These are phyloP conservation scores for Chaetomium cochliodes DNA, from an alignment of 495 filamentous ascomycete genomes.

Conservation along the genomic window DNA sequence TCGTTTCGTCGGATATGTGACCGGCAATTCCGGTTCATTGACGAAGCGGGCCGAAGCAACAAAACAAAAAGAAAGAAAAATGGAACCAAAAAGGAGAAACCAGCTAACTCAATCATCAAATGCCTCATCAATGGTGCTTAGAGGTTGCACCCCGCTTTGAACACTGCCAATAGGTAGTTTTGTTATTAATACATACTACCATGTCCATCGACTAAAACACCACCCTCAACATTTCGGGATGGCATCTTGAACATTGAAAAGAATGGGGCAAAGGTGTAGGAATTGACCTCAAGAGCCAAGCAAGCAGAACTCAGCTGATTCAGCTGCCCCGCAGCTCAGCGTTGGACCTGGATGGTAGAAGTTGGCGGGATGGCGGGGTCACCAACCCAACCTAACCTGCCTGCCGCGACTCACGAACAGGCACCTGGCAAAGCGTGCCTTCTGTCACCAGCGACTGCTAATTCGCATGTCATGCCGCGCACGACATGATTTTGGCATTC, in stretches of 20 bases:
- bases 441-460: neutral
- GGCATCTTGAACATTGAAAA: too few species aligned
- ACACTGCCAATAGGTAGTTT: too few species aligned
- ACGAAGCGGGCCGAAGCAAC: neutral
- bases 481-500: neutral
- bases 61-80: neutral
- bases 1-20: neutral
- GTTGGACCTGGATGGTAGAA: neutral
- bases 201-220: too few species aligned
- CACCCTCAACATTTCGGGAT: too few species aligned
- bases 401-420: neutral
- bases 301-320: neutral
- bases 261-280: too few species aligned
- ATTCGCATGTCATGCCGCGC: too few species aligned
- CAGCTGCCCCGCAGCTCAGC: neutral
- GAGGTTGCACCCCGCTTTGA: too few species aligned
- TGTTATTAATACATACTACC: too few species aligned
- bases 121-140: too few species aligned
- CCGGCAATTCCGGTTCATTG: neutral
- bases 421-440: neutral
- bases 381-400: neutral
- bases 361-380: conserved; percentile 10
- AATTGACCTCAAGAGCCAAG: too few species aligned
- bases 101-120: too few species aligned
- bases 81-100: neutral